Conservation (phyloP, 2,329 filamentous ascomycete genomes). For the Cryphonectria parasitica region DNA sequence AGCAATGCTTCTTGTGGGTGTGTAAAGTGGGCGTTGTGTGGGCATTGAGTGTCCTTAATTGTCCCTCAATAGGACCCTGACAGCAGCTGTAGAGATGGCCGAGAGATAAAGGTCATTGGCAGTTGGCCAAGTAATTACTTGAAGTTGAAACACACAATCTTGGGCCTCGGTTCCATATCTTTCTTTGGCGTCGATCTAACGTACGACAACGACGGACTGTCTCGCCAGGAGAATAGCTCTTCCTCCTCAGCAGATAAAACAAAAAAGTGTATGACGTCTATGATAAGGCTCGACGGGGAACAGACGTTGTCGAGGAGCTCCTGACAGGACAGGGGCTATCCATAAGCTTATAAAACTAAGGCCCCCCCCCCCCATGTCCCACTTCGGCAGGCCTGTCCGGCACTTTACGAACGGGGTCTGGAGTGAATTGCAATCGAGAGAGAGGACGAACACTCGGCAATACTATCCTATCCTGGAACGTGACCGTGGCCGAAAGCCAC, state of each 20-base stretch:
- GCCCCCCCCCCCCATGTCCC: background rate
- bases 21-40: no score
- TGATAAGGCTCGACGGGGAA: background rate
- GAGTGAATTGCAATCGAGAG: background rate
- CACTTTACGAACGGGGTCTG: background rate
- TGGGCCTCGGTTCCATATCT: background rate
- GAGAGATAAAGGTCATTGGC: conserved; percentile 2
- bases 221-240: no score
- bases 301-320: background rate
- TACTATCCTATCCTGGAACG: background rate
- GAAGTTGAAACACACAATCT: background rate
- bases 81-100: background rate
- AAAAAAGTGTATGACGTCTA: conserved; percentile 6
- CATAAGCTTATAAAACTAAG: background rate
- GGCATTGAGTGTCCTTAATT: background rate
- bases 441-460: background rate
- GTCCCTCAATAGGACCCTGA: background rate
- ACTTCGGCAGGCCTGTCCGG: background rate
- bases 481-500: background rate
- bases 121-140: background rate
- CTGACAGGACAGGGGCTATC: background rate
- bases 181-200: background rate
- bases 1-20: no score
- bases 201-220: background rate
- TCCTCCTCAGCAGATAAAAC: background rate